phyloP scores from a whole-genome alignment of 169 alveolate species.

The Eimeria falciformis region DNA sequence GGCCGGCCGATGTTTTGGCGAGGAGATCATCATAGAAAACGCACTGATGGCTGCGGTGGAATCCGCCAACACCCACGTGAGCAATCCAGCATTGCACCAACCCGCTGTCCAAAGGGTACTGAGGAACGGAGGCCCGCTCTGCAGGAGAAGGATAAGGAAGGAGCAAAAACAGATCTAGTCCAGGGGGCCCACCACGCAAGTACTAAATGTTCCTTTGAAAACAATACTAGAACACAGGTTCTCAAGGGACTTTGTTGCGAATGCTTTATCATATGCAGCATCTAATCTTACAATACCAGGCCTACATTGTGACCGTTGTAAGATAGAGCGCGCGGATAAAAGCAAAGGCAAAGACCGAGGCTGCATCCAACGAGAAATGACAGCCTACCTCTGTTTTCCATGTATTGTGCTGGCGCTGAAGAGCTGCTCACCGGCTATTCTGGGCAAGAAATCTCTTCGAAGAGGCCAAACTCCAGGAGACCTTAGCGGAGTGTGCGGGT shows the following conservation, averaged over 20 bases:
- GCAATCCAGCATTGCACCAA: neutral
- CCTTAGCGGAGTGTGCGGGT: constrained; percentile 37
- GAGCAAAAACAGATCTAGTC: neutral
- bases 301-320: too few species aligned
- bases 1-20: neutral
- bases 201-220: too few species aligned
- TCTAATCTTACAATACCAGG: too few species aligned
- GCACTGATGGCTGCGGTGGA: neutral
- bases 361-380: too few species aligned
- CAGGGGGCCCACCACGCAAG: neutral
- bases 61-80: constrained; percentile 22
- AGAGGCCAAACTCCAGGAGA: neutral
- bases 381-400: too few species aligned
- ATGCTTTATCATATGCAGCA: too few species aligned
- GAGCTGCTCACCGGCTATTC: neutral
- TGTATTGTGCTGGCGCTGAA: too few species aligned
- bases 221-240: too few species aligned
- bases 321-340: too few species aligned
- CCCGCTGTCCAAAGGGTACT: neutral
- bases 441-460: neutral
- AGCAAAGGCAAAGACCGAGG: too few species aligned
- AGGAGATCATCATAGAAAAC: constrained; percentile 7
- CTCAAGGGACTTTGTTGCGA: too few species aligned
- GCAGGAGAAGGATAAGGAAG: neutral
- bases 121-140: neutral